phyloP scores from a whole-genome alignment of 2,329 filamentous ascomycete species.

The Aureobasidium namibiae region DNA sequence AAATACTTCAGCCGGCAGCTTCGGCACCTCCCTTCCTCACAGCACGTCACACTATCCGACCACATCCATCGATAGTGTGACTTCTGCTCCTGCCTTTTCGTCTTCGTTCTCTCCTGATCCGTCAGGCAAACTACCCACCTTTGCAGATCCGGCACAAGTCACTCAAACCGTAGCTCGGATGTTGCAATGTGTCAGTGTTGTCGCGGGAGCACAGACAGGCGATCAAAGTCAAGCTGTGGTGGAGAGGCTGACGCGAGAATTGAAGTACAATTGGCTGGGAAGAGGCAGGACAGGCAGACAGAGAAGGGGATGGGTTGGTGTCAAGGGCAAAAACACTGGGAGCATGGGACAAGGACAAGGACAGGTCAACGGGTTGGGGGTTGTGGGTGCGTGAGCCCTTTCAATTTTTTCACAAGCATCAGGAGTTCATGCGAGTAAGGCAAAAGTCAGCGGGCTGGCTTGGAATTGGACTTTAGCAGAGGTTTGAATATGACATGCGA shows the following conservation, averaged over 20 bases:
- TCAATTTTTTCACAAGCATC: neutral
- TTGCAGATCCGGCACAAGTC: constrained; percentile 53
- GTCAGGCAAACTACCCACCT: constrained; percentile 14
- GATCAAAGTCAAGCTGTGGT: constrained; percentile 72
- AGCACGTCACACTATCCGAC: constrained; percentile 19
- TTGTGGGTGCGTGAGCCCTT: constrained; percentile 20
- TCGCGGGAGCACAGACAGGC: constrained; percentile 65
- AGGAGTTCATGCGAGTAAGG: neutral
- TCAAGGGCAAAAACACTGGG: constrained; percentile 29
- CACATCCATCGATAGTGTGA: constrained; percentile 17
- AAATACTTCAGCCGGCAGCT: constrained; percentile 58
- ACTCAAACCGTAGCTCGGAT: constrained; percentile 92
- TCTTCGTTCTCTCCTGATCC: constrained; percentile 12
- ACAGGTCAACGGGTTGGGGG: constrained; percentile 18
- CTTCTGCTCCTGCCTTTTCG: constrained; percentile 8
- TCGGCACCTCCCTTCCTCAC: constrained; percentile 32
- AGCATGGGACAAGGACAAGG: neutral
- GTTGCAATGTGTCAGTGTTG: constrained; percentile 90
- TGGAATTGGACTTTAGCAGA: neutral
- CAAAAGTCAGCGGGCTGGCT: neutral
- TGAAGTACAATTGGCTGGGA: constrained; percentile 96
- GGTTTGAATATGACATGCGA: neutral
- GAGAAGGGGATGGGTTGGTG: constrained; percentile 78
- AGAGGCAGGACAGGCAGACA: constrained; percentile 83
- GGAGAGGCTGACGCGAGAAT: constrained; percentile 71